Evolutionary conservation across 2,329 filamentous ascomycete genomes (phyloP), one percentile per base, ranked within the genome.

Genomic region (Microdochium trichocladiopsis): DNA sequence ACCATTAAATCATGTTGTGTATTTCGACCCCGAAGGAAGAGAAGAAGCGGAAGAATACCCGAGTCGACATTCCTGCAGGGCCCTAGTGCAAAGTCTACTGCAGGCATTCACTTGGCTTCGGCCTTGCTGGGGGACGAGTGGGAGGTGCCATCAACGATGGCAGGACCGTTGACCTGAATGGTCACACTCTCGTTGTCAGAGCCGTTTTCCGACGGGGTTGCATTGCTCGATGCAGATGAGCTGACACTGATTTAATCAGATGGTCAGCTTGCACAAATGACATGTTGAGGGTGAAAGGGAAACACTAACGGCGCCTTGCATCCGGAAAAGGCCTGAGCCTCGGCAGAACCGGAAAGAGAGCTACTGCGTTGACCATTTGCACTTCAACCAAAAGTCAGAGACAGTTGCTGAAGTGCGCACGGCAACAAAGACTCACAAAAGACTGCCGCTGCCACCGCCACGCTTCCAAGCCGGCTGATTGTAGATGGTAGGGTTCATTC

Each of bases 101-200:
- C 33, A 4, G 18, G 33, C 14, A 5, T 45, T 22, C 18, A 45
- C 21, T 45, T 18, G 21, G 28, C 63, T 55, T 74, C 72, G 60
- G 69, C 66, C 59, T 77, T 77, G 53, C 65, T 61, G 24, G 79
- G 78, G 45, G 79, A 81, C 24, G 73, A 75, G 57, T 74, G 68
- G 57, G 72, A 70, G 61, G 72, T 76, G 57, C 70, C 71, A 51
- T 69, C 66, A 51, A 70, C 72, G 50, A 66, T 64, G 51, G 71
- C 66, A 50, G 71, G 72, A 52, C 72, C 72, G 55, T 81, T 76
- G 48, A 77, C 72, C 55, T 75, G 73, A 59, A 82, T 73, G n/a
- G 79, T 80, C 52, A 75, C 72, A 54, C 73, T 75, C 61, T 82
- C 78, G 56, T 79, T 77, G 53, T 69, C 75, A 41, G 72, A 69